Base-by-base conservation (phyloP, 1,284 basidiomycete species). In the Pholiota adiposa region DNA sequence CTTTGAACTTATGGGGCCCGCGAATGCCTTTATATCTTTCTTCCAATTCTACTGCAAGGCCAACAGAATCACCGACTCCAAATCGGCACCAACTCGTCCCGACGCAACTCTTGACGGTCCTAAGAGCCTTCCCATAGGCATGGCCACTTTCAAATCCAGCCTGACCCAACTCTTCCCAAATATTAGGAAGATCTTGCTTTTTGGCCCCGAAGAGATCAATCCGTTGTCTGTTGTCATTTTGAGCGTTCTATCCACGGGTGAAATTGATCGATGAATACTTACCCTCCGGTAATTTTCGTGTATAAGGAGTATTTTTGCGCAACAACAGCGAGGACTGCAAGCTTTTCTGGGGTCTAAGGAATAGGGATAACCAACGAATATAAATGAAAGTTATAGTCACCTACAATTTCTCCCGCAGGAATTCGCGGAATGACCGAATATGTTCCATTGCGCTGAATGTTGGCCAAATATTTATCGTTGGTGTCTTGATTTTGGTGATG, bases 81-180 rank as follows among this genome's bases (percentile, higher is more conserved):
- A 85, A 92, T 11, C 90, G 83, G 69, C 91, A 93, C 89, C 90
- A 79, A 12, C 70, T 75, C 2, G 76, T 77, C 19, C 78, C 77
- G 40, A 80, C 78, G 52, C 78, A 80, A 8, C 72, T 74, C 61
- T 80, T 80, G 14, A 80, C 77, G 0, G 77, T 78, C 29, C 77
- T 64, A 25, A 77, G 31, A 69, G 63, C 73, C 68, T 85, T 85
- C 62, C 89, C 90, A 71, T 92, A 93, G 0, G 87, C 90, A 67
- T 92, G 89, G 2, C 90, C 90, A 33, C 86, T 88, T 72, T 92
- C 88, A 66, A 92, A 89, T 12, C 90, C 90, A 3, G 85, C 88
- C 11, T 78, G 75, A 59, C 84, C 79, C 1, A 92, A 80, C 65
- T 84, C 83, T 62, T 85, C 84, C 90, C 90, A 93, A 40, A 93